These are phyloP conservation scores for Gymnopilus dilepis DNA, from an alignment of 768 basidiomycete species.

Conservation along the genomic window DNA sequence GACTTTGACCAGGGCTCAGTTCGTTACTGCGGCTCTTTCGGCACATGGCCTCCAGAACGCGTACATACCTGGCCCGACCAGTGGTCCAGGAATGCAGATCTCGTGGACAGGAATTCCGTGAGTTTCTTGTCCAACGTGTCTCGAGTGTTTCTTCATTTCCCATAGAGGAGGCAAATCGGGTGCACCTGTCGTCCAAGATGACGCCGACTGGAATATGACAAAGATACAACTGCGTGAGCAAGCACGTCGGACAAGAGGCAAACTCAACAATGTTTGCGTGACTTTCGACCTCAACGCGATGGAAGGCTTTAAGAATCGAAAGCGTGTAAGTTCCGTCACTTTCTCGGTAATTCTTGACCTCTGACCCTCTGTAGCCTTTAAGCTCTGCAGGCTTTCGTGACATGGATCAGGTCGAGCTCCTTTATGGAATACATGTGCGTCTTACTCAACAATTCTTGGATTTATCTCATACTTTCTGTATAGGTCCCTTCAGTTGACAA, in stretches of 20 bases:
- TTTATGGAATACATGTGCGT: background rate
- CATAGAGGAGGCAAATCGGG: constrained; percentile 3
- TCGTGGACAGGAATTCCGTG: background rate
- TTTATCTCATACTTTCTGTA: background rate
- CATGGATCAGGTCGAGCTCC: background rate
- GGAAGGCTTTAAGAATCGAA: constrained; percentile 12
- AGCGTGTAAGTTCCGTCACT: background rate
- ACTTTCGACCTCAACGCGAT: constrained; percentile 11
- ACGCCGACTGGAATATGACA: constrained; percentile 3
- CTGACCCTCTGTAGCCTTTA: background rate
- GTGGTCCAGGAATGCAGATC: constrained; percentile 12
- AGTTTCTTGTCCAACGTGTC: background rate
- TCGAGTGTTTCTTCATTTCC: background rate
- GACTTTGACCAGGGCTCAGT: background rate
- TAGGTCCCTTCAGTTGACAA: background rate
- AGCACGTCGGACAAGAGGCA: background rate
- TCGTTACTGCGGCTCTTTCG: constrained; percentile 1
- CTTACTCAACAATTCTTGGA: background rate
- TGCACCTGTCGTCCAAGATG: constrained; percentile 2
- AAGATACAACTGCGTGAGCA: background rate
- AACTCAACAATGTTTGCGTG: background rate
- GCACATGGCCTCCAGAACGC: constrained; percentile 9
- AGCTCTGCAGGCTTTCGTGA: background rate
- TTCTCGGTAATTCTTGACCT: background rate
- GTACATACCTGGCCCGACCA: background rate